These are phyloP conservation scores for Trichosporon sp. DNA, from an alignment of 1,284 basidiomycete genomes.

Conservation along the genomic window DNA sequence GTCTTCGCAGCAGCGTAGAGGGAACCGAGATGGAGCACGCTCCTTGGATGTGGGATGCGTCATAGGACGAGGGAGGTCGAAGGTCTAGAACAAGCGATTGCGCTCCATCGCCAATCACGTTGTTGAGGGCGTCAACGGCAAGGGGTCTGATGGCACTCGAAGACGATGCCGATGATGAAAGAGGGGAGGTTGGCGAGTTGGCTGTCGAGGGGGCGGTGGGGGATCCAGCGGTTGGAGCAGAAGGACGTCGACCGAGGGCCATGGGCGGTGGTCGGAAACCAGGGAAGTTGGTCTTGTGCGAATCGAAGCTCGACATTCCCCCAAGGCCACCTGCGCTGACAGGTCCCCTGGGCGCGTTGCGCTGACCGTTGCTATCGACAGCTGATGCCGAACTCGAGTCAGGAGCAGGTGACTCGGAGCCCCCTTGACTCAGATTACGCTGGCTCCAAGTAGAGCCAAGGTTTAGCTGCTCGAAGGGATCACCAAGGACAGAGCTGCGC, in stretches of 20 bases:
- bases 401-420: not conserved
- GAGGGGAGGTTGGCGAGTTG: not conserved
- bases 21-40: constrained; percentile 91
- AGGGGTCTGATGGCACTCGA: constrained; percentile 36
- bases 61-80: constrained; percentile 74
- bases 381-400: not conserved
- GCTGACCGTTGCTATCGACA: not conserved
- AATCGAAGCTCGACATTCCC: not conserved
- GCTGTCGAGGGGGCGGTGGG: not conserved
- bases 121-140: constrained; percentile 27
- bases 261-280: not conserved
- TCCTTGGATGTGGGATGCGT: constrained; percentile 66
- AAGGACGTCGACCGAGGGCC: constrained; percentile 1
- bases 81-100: constrained; percentile 75
- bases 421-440: constrained; percentile 35
- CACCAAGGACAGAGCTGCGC: constrained; percentile 53
- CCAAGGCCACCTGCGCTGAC: constrained; percentile 13
- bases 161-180: not conserved
- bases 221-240: not conserved
- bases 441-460: constrained; percentile 50
- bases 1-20: constrained; percentile 88
- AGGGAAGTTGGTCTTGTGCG: not conserved
- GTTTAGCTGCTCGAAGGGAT: constrained; percentile 55
- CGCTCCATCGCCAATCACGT: constrained; percentile 32
- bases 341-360: constrained; percentile 4